Base-by-base conservation (phyloP, 2,329 filamentous ascomycete genomes). In the Colletotrichum sp. region DNA sequence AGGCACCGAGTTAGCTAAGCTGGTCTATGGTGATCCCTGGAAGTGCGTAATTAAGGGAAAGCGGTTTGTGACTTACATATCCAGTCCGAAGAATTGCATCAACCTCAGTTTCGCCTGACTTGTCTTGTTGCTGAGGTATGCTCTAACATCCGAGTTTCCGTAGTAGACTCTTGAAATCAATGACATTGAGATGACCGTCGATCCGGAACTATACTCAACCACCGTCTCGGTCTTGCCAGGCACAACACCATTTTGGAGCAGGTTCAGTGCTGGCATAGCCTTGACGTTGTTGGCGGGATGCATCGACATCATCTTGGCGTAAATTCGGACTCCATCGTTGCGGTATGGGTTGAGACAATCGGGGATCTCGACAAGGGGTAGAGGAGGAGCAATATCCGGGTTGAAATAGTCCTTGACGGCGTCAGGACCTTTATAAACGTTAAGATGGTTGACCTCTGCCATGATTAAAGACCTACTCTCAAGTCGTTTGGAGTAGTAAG, bases 251-350 rank as follows among this genome's bases (percentile, higher is more conserved):
- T 82, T 84, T 59, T 84, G 83, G 44, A 92, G 84, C 76, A 91
- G 87, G 70, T 90, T 90, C 77, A 90, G 79, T 0, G 89, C 90
- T 79, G 92, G 92, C 82, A 93, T 88, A 3, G 89, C 88, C 80
- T 93, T 93, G 78, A 93, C 92, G 64, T 93, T 93, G 76, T 93
- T 90, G 5, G 91, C 90, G 1, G 92, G 91, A 79, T 91, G 90
- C 85, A 90, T 90, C 3, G 90, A 91, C 88, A 93, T 90, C 90
- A 93, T 91, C 83, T 93, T 93, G 49, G 92, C 91, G 77, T 92
- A 93, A 69, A 93, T 92, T 13, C 90, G 88, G 6, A 93, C 89
- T 6, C 90, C 90, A 88, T 93, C 88, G 30, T 87, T 77, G 24
- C 88, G 85, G 77, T 88, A 90, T 4, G 91, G 91, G 75, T 93